Evolutionary conservation across 192 early-diverging fungal species (phyloP).

Genomic region (Backusella morwellensis): DNA sequence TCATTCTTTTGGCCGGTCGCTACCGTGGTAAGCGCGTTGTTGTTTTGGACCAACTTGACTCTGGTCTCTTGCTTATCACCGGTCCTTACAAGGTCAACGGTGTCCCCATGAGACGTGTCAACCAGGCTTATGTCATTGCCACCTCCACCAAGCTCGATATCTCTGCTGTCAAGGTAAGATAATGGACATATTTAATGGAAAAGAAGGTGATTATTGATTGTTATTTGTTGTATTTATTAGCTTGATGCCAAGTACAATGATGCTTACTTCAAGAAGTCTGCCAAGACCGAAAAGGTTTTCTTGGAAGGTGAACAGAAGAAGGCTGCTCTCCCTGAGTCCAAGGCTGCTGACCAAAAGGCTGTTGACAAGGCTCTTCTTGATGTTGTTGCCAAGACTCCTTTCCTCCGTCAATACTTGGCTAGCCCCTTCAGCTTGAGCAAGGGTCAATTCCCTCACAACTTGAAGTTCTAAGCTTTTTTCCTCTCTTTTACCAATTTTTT

Average conservation of each 20-base stretch:
- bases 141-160: slow-evolving; percentile 99
- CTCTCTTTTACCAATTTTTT: background rate
- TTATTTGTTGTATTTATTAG: slow-evolving; percentile 11
- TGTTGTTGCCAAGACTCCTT: slow-evolving; percentile 81
- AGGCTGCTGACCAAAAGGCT: slow-evolving; percentile 88
- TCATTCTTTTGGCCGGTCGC: slow-evolving; percentile 93
- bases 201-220: background rate
- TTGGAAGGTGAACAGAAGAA: slow-evolving; percentile 76
- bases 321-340: slow-evolving; percentile 74
- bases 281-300: slow-evolving; percentile 87
- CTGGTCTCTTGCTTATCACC: slow-evolving; percentile 94
- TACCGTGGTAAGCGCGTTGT: slow-evolving; percentile 99
- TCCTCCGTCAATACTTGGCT: slow-evolving; percentile 86
- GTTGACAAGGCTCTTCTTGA: slow-evolving; percentile 85
- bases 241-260: slow-evolving; percentile 86
- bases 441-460: slow-evolving; percentile 93
- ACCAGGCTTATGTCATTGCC: slow-evolving; percentile 99
- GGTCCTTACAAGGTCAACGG: slow-evolving; percentile 99
- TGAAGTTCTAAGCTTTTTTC: slow-evolving; percentile 84
- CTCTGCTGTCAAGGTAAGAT: slow-evolving; percentile 56
- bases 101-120: slow-evolving; percentile 95
- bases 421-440: slow-evolving; percentile 89
- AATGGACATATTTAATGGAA: background rate
- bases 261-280: slow-evolving; percentile 86
- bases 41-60: slow-evolving; percentile 95